phyloP scores from a whole-genome alignment of 441 rosid species.

The Populus trichocarpa region DNA sequence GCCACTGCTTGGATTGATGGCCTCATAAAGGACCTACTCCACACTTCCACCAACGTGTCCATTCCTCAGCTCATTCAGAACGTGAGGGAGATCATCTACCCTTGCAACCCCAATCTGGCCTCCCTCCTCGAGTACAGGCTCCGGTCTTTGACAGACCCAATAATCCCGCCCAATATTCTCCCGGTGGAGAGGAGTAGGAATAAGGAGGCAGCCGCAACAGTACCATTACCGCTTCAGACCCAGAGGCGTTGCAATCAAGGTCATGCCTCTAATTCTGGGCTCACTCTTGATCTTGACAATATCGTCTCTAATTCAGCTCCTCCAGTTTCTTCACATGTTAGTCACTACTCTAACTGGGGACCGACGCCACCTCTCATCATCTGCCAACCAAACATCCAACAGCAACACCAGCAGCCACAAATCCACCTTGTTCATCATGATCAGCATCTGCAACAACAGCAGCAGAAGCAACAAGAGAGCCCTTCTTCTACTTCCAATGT shows the following conservation, averaged over 20 bases:
- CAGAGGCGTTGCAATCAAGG: conserved; percentile 25
- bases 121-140: conserved; percentile 79
- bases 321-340: conserved; percentile 17
- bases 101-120: conserved; percentile 91
- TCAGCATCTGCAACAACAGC: background rate
- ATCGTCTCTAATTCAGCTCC: conserved; percentile 5
- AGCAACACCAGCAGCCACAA: conserved; percentile 13
- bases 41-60: conserved; percentile 68
- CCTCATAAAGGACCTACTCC: conserved; percentile 79
- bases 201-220: conserved; percentile 1
- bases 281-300: conserved; percentile 37
- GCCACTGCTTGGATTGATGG: conserved; percentile 84
- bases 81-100: conserved; percentile 86
- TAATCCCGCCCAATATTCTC: conserved; percentile 6
- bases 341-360: conserved; percentile 29
- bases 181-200: conserved; percentile 31
- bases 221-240: conserved; percentile 19
- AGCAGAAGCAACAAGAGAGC: conserved; percentile 1
- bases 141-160: conserved; percentile 58
- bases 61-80: conserved; percentile 94
- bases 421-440: conserved; percentile 13
- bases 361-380: conserved; percentile 20
- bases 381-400: conserved; percentile 18
- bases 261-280: conserved; percentile 26
- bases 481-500: conserved; percentile 18